Percentiles rank a stretch among this genome's conserved stretches.
Conservation (phyloP, 1,139 yeast species). For the Pichiaceae sp. region DNA sequence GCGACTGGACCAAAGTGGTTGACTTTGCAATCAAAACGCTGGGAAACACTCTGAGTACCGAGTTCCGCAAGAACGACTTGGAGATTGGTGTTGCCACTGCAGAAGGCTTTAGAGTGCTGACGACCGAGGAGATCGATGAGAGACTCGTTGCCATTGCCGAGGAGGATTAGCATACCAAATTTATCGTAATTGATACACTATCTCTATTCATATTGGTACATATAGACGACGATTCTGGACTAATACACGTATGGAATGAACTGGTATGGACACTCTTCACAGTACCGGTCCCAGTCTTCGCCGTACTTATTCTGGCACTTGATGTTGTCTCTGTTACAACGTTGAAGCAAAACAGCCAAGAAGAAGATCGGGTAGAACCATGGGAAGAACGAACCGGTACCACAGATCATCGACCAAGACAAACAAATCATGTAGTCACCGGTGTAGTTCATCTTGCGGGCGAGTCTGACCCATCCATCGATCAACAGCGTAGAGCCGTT, state of each 20-base stretch:
- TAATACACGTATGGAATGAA: constrained; percentile 83
- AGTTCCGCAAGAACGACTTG: constrained; percentile 84
- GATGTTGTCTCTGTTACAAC: constrained; percentile 78
- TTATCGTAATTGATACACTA: background rate
- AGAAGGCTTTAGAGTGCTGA: constrained; percentile 60
- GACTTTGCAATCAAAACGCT: constrained; percentile 84
- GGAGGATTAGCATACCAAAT: constrained; percentile 50
- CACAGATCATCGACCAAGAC: constrained; percentile 91
- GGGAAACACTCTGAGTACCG: constrained; percentile 83
- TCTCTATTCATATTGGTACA: background rate
- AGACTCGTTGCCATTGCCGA: constrained; percentile 91
- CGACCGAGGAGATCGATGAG: constrained; percentile 87
- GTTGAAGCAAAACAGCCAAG: constrained; percentile 76
- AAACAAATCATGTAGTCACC: constrained; percentile 86
- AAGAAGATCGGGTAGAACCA: constrained; percentile 95
- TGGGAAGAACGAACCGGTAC: constrained; percentile 79
- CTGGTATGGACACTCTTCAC: constrained; percentile 82
- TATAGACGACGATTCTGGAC: background rate
- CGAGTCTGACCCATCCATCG: constrained; percentile 91
- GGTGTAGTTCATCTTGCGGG: constrained; percentile 91
- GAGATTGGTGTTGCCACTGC: constrained; percentile 85
- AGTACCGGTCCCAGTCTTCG: constrained; percentile 83
- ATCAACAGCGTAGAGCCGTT: constrained; percentile 79
- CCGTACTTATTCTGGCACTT: constrained; percentile 87
- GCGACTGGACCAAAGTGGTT: constrained; percentile 83